Evolutionary conservation across 108 stramenopile species (phyloP).

Genomic region (Conticribra weissflogii): DNA sequence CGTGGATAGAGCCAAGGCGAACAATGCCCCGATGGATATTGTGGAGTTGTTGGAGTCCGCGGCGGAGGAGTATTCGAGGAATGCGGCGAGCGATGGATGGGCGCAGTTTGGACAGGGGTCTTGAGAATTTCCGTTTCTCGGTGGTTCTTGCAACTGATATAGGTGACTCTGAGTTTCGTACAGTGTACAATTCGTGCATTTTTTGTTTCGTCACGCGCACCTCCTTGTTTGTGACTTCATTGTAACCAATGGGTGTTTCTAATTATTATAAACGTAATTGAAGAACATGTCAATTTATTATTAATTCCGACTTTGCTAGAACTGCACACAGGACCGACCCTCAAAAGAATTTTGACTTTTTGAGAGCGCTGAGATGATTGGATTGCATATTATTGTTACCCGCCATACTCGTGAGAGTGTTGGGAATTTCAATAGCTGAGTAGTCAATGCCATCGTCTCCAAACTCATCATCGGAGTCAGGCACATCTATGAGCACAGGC

Average conservation of each 20-base stretch:
- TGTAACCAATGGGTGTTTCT: no score
- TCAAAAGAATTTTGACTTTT: not conserved
- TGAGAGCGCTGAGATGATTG: not conserved
- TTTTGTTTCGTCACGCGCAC: no score
- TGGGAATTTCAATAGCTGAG: conserved; percentile 29
- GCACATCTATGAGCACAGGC: conserved; percentile 34
- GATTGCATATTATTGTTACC: no score
- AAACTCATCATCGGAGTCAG: conserved; percentile 37
- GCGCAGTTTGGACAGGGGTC: conserved; percentile 28
- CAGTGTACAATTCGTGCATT: no score
- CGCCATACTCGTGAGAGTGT: not conserved
- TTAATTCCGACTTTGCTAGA: no score
- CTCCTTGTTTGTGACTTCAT: no score
- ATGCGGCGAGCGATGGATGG: conserved; percentile 31
- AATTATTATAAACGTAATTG: no score
- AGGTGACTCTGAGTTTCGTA: no score
- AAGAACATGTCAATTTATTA: no score
- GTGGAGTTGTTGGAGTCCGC: conserved; percentile 39
- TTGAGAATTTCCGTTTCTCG: no score
- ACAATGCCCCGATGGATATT: conserved; percentile 43
- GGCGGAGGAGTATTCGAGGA: conserved; percentile 43
- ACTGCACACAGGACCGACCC: no score
- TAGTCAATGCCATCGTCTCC: conserved; percentile 39
- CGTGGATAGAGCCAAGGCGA: conserved; percentile 56
- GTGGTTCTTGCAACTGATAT: no score